Evolutionary conservation across 225 moss, liverwort and hornwort genomes (phyloP).

Genomic region (Antitrichia curtipendula): DNA sequence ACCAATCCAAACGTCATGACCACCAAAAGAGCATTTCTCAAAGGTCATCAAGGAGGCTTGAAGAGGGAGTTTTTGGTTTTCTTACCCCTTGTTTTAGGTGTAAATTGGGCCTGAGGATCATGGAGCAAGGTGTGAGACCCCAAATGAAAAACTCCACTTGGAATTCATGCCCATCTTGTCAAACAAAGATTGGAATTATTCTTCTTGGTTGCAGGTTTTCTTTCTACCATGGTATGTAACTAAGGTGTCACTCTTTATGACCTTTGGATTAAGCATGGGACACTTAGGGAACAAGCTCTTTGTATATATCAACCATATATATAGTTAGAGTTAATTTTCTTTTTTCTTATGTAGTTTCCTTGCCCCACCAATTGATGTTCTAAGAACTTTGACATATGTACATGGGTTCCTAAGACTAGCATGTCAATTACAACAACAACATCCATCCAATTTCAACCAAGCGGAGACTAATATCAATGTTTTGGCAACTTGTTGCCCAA

Average conservation of each 20-base stretch:
- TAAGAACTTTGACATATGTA: not conserved
- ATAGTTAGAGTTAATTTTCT: too few species aligned
- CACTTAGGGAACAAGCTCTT: not conserved
- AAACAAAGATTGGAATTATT: not conserved
- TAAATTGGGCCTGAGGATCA: not conserved
- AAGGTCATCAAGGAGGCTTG: too few species aligned
- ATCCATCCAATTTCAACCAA: not conserved
- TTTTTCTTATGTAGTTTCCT: not conserved
- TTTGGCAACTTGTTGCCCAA: not conserved
- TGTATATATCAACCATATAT: too few species aligned
- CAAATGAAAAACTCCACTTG: too few species aligned
- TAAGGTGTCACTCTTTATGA: not conserved
- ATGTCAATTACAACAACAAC: not conserved
- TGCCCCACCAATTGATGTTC: fast-evolving
- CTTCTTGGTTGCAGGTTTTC: not conserved
- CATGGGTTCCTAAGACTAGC: fast-evolving
- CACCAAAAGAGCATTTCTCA: not conserved
- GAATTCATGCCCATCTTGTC: not conserved
- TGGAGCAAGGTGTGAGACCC: not conserved
- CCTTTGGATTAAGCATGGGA: not conserved
- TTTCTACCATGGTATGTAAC: too few species aligned
- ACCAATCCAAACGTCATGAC: not conserved
- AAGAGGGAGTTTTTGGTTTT: fast-evolving
- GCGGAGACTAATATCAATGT: not conserved
- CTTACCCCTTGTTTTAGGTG: not conserved